Conservation (phyloP, 768 basidiomycete genomes). For the Naematelia aurantialba region DNA sequence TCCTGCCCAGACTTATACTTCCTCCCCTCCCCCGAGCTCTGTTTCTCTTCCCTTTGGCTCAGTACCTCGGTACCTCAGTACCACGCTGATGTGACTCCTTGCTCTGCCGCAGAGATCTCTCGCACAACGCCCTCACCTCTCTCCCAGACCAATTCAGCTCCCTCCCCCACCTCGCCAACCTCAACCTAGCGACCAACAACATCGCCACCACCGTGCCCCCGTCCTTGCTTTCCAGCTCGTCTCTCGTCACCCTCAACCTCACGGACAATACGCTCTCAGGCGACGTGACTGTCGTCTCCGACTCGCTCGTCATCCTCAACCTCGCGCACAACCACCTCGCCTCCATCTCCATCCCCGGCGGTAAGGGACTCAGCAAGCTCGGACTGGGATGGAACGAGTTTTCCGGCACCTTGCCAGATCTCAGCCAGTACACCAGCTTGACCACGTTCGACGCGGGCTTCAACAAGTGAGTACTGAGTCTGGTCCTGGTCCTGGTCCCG, state of each 20-base stretch:
- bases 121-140: conserved; percentile 14
- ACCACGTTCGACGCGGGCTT: conserved; percentile 9
- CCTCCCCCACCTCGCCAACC: conserved; percentile 12
- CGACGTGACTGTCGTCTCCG: neutral
- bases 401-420: conserved; percentile 12
- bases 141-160: conserved; percentile 18
- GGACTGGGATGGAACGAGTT: conserved; percentile 9
- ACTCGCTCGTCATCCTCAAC: conserved; percentile 4
- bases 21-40: no score
- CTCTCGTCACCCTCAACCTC: conserved; percentile 22
- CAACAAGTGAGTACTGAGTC: conserved; percentile 17
- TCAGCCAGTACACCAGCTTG: conserved; percentile 9
- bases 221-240: conserved; percentile 3
- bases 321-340: conserved; percentile 9
- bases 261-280: conserved; percentile 20
- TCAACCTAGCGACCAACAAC: conserved; percentile 12
- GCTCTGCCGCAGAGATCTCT: conserved; percentile 18
- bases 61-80: no score
- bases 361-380: neutral
- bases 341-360: neutral
- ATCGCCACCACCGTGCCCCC: conserved; percentile 15
- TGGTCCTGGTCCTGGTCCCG: no score
- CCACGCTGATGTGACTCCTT: neutral
- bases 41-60: no score
- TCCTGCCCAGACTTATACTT: no score